These are phyloP conservation scores for Tritrichomonas foetus DNA, from an alignment of 208 protist genomes.

Conservation along the genomic window DNA sequence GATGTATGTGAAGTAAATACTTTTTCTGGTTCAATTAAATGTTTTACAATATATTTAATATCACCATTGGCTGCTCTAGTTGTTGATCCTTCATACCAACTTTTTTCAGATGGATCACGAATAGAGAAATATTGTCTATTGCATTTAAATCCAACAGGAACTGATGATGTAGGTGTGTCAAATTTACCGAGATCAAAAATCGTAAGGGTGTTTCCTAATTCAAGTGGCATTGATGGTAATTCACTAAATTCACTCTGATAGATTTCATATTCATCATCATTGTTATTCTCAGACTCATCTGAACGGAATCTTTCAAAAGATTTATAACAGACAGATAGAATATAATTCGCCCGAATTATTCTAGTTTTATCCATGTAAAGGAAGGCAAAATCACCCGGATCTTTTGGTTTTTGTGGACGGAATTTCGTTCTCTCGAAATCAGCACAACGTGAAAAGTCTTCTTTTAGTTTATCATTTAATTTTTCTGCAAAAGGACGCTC, in stretches of 20 bases:
- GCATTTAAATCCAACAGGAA: neutral
- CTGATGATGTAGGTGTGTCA: neutral
- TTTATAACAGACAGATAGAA: neutral
- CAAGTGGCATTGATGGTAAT: neutral
- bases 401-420: neutral
- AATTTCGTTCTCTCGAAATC: neutral
- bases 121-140: neutral
- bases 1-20: neutral
- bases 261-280: neutral
- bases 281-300: neutral
- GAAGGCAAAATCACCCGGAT: neutral
- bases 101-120: neutral
- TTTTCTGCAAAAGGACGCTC: neutral
- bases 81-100: neutral
- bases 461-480: neutral
- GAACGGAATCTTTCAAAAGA: neutral
- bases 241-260: neutral
- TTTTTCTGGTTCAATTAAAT: neutral
- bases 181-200: neutral
- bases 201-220: neutral
- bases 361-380: neutral
- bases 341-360: neutral
- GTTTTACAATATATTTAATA: neutral
- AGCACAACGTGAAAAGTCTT: neutral
- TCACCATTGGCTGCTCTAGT: neutral